Evolutionary conservation across 768 basidiomycete species (phyloP).

Genomic region (Amanita thiersii): DNA sequence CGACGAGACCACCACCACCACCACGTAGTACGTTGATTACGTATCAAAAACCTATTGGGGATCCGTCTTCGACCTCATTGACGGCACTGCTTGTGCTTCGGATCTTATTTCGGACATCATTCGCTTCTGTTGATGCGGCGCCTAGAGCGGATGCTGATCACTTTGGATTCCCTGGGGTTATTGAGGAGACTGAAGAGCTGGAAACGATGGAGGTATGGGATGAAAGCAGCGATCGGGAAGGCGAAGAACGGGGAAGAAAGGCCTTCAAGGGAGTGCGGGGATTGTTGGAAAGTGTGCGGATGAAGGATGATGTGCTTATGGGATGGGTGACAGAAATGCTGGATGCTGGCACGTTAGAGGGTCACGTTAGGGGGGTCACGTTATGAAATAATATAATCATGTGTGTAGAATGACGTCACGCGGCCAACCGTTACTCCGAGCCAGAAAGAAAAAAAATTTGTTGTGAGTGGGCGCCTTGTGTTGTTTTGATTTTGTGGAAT

Average conservation of each 20-base stretch:
- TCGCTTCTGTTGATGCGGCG: slow-evolving; percentile 57
- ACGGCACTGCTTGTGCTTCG: slow-evolving; percentile 79
- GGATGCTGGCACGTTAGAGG: slow-evolving; percentile 19
- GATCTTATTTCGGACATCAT: slow-evolving; percentile 74
- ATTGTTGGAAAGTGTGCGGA: slow-evolving; percentile 55
- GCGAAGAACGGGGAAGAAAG: slow-evolving; percentile 60
- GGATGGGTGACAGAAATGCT: slow-evolving; percentile 35
- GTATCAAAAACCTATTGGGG: slow-evolving; percentile 48
- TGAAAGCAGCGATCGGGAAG: slow-evolving; percentile 53
- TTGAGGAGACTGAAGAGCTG: slow-evolving; percentile 72
- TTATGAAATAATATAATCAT: slow-evolving; percentile 7
- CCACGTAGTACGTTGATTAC: slow-evolving; percentile 54
- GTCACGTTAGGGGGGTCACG: neutral
- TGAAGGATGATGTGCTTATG: slow-evolving; percentile 51
- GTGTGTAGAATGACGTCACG: slow-evolving; percentile 19
- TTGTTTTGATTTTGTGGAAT: too few relatives aligned
- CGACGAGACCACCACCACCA: slow-evolving; percentile 61
- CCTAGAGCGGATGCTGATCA: slow-evolving; percentile 76
- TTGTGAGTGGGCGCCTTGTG: slow-evolving; percentile 18
- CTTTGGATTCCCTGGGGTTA: slow-evolving; percentile 82
- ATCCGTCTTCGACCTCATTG: slow-evolving; percentile 68
- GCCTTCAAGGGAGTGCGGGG: slow-evolving; percentile 58
- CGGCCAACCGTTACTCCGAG: slow-evolving; percentile 30
- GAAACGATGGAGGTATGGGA: slow-evolving; percentile 36
- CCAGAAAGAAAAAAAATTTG: slow-evolving; percentile 39